A percentile compares a stretch with the other conserved stretches of the same genome.
phyloP scores from a whole-genome alignment of 2,329 filamentous ascomycete species.

The Venturia nashicola region DNA sequence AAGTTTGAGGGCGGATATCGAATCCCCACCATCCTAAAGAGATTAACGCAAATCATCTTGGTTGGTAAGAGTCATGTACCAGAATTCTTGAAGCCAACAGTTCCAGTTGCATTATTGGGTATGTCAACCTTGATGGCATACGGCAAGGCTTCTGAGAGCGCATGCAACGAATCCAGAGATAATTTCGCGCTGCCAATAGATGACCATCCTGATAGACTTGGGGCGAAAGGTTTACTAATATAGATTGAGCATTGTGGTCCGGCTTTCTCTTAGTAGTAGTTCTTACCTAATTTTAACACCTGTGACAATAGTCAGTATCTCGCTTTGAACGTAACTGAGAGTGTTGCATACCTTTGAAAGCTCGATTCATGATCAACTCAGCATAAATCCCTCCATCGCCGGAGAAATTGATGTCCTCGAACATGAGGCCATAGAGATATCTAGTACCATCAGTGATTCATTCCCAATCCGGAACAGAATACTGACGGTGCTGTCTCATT shows the following conservation, averaged over 20 bases:
- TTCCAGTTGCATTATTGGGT: constrained; percentile 23
- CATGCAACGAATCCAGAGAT: constrained; percentile 27
- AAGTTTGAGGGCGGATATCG: constrained; percentile 34
- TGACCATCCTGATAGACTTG: constrained; percentile 16
- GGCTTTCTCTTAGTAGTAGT: background rate
- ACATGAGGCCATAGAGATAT: constrained; percentile 11
- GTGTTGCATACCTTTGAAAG: constrained; percentile 44
- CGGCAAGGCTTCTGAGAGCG: constrained; percentile 33
- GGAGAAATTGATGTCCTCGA: constrained; percentile 51
- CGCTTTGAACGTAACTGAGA: constrained; percentile 17
- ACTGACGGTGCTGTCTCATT: constrained; percentile 9
- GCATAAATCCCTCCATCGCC: constrained; percentile 64
- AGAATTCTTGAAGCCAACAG: constrained; percentile 35
- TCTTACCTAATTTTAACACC: constrained; percentile 15
- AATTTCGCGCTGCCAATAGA: constrained; percentile 23
- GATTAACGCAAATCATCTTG: background rate
- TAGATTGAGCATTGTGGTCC: constrained; percentile 13
- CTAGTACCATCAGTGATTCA: background rate
- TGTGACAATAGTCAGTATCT: background rate
- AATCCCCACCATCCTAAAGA: constrained; percentile 36
- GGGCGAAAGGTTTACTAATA: constrained; percentile 19
- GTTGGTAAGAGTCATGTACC: constrained; percentile 15
- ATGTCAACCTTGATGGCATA: constrained; percentile 30
- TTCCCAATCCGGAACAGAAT: background rate
- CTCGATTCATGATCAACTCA: constrained; percentile 57